Evolutionary conservation across 1,139 yeast species (phyloP).

Genomic region (Lodderomyces margitis): DNA sequence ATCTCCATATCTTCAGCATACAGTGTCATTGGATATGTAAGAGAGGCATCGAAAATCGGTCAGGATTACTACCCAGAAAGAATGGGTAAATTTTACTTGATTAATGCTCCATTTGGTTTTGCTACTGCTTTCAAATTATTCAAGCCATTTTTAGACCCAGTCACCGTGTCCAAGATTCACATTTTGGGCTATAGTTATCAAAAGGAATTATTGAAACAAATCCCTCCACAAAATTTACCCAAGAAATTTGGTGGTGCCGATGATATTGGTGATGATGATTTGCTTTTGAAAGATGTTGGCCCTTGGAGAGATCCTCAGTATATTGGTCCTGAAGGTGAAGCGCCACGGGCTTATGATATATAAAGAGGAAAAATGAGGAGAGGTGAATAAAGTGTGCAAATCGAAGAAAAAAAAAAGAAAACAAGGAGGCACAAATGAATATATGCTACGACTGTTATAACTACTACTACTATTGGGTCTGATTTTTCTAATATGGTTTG

Average conservation of each 20-base stretch:
- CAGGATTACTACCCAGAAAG: conserved; percentile 99
- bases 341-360: conserved; percentile 54
- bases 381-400: neutral
- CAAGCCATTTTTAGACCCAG: conserved; percentile 95
- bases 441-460: too few relatives aligned
- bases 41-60: conserved; percentile 90
- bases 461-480: neutral
- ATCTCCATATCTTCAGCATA: conserved; percentile 81
- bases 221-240: conserved; percentile 92
- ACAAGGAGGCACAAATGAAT: neutral
- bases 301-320: conserved; percentile 93
- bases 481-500: neutral
- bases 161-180: conserved; percentile 94
- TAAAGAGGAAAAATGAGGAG: conserved; percentile 4
- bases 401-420: neutral
- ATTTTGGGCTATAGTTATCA: conserved; percentile 79
- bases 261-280: conserved; percentile 67
- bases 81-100: conserved; percentile 95
- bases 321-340: conserved; percentile 86
- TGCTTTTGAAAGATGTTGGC: conserved; percentile 86
- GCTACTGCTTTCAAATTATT: conserved; percentile 88
- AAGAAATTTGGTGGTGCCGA: conserved; percentile 85
- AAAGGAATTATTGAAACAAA: conserved; percentile 83
- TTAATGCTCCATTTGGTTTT: conserved; percentile 97
- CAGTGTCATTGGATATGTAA: conserved; percentile 82